These are phyloP conservation scores for Aspergillus ostianus DNA, from an alignment of 495 filamentous ascomycete genomes.

Conservation along the genomic window DNA sequence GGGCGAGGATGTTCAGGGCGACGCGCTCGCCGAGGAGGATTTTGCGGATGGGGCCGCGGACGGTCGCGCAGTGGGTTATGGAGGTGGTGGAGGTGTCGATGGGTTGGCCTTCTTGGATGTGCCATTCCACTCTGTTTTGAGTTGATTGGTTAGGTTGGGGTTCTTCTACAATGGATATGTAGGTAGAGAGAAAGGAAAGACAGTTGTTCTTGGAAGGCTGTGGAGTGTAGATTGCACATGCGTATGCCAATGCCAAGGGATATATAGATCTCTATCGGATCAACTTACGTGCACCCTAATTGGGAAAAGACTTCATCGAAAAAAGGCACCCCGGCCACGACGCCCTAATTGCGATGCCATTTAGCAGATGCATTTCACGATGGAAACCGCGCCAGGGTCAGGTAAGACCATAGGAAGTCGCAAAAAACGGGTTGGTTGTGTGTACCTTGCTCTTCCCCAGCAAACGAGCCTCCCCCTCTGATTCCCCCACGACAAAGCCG, in stretches of 20 bases:
- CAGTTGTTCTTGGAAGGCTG: too few species aligned
- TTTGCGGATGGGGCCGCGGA: slow-evolving; percentile 79
- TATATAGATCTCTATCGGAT: not conserved
- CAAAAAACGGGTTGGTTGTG: not conserved
- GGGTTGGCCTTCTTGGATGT: slow-evolving; percentile 68
- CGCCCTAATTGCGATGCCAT: slow-evolving; percentile 48
- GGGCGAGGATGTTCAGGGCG: slow-evolving; percentile 84
- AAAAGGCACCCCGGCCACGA: slow-evolving; percentile 91
- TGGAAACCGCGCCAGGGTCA: not conserved
- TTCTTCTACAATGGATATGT: too few species aligned
- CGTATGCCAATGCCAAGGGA: not conserved
- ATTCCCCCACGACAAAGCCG: slow-evolving; percentile 90
- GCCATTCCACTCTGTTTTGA: slow-evolving; percentile 84
- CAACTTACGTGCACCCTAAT: slow-evolving; percentile 71
- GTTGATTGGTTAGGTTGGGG: too few species aligned
- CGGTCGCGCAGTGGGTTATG: slow-evolving; percentile 66
- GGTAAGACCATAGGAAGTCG: not conserved
- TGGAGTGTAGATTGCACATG: too few species aligned
- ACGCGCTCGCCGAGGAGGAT: slow-evolving; percentile 90
- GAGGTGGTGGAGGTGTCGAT: slow-evolving; percentile 43
- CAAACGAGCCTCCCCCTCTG: slow-evolving; percentile 71
- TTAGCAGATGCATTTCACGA: slow-evolving; percentile 3
- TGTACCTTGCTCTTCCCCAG: slow-evolving; percentile 76
- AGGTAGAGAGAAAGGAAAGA: too few species aligned
- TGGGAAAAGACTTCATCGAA: slow-evolving; percentile 92